Percentiles rank a stretch among this genome's conserved stretches.
Evolutionary conservation across 805 yeast species (phyloP).

Genomic region (Myxozyma neotropica): DNA sequence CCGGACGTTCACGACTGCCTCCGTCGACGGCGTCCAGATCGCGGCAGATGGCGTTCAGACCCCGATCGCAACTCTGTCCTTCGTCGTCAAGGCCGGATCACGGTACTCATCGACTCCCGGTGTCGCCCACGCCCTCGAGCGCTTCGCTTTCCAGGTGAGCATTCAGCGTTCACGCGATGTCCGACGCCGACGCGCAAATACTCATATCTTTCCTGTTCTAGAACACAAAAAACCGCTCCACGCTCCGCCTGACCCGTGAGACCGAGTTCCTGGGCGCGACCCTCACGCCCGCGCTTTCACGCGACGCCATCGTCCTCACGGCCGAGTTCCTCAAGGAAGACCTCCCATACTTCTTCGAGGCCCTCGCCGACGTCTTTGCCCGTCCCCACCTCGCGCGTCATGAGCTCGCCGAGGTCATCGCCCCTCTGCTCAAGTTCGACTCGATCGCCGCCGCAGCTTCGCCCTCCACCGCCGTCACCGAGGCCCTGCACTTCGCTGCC

Average conservation of each 20-base stretch:
- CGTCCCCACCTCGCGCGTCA: constrained; percentile 46
- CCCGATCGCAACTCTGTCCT: constrained; percentile 72
- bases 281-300: constrained; percentile 67
- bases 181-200: no score
- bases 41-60: constrained; percentile 57
- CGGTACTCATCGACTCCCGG: constrained; percentile 78
- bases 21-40: constrained; percentile 51
- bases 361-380: constrained; percentile 65
- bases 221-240: constrained; percentile 80
- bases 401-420: constrained; percentile 79
- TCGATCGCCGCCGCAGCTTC: constrained; percentile 53
- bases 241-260: constrained; percentile 91
- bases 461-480: constrained; percentile 66
- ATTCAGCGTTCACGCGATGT: background rate
- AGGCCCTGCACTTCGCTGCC: constrained; percentile 74
- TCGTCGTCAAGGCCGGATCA: constrained; percentile 85
- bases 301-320: constrained; percentile 80
- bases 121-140: constrained; percentile 78
- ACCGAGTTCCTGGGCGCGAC: constrained; percentile 89
- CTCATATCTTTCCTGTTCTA: constrained; percentile 35
- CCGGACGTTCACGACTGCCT: constrained; percentile 40
- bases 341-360: constrained; percentile 88
- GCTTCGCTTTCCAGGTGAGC: constrained; percentile 63
- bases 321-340: constrained; percentile 84
- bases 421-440: constrained; percentile 76